These are phyloP conservation scores for Geopyxis carbonaria DNA, from an alignment of 495 filamentous ascomycete genomes.

Conservation along the genomic window DNA sequence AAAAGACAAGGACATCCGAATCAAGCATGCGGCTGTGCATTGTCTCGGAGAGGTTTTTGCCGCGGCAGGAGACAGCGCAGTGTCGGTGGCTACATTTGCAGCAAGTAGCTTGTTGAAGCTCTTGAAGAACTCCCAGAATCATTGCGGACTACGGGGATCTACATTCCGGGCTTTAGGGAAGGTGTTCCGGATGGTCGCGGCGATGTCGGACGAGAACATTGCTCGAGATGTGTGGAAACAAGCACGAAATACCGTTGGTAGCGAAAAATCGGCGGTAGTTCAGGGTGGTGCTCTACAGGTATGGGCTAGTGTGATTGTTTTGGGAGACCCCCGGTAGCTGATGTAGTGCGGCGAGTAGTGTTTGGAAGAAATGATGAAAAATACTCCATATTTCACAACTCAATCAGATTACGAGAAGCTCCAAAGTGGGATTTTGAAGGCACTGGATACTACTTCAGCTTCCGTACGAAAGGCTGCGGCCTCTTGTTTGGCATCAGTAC, in stretches of 20 bases:
- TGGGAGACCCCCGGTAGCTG: background rate
- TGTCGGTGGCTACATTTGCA: slow-evolving; percentile 59
- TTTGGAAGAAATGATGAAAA: slow-evolving; percentile 51
- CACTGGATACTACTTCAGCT: slow-evolving; percentile 58
- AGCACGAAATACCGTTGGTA: slow-evolving; percentile 53
- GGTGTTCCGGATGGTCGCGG: slow-evolving; percentile 50
- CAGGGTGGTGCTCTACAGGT: slow-evolving; percentile 43
- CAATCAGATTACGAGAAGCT: slow-evolving; percentile 80
- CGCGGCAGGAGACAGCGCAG: slow-evolving; percentile 81
- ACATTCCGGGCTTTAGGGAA: slow-evolving; percentile 68
- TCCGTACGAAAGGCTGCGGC: slow-evolving; percentile 72
- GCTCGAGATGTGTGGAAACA: slow-evolving; percentile 89
- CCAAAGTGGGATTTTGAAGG: slow-evolving; percentile 61
- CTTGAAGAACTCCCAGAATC: slow-evolving; percentile 56
- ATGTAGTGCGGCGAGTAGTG: slow-evolving; percentile 32
- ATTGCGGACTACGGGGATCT: slow-evolving; percentile 67
- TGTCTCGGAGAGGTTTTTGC: slow-evolving; percentile 82
- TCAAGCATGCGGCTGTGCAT: slow-evolving; percentile 52
- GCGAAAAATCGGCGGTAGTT: slow-evolving; percentile 68
- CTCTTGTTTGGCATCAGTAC: slow-evolving; percentile 56
- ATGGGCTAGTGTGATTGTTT: background rate
- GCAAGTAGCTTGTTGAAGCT: slow-evolving; percentile 57
- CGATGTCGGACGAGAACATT: slow-evolving; percentile 67
- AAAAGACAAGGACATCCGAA: slow-evolving; percentile 65
- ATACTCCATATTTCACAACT: slow-evolving; percentile 71